A percentile compares a stretch with the other conserved stretches of the same genome.
phyloP scores from a whole-genome alignment of 495 filamentous ascomycete species.

The Talaromyces nanjingensis region DNA sequence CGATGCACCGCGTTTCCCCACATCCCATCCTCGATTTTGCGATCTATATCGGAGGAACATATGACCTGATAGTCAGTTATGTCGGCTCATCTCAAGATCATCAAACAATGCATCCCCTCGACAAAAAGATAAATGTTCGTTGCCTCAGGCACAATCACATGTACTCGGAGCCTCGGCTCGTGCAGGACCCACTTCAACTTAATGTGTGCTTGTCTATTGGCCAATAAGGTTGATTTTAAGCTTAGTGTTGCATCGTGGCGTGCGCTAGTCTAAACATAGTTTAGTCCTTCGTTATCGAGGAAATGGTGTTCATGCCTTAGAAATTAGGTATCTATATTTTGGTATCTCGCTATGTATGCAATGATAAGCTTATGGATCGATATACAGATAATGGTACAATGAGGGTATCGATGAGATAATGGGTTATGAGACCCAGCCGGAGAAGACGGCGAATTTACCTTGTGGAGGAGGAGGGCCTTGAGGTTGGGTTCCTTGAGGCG shows the following conservation, averaged over 20 bases:
- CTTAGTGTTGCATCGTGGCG: not conserved
- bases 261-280: not conserved
- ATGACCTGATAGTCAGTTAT: too few relatives aligned
- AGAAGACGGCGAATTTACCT: too few relatives aligned
- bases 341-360: not conserved
- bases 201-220: too few relatives aligned
- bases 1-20: not conserved
- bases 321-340: not conserved
- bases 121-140: not conserved
- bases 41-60: not conserved
- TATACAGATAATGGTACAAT: not conserved
- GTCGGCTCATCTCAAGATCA: too few relatives aligned
- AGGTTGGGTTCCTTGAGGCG: too few relatives aligned
- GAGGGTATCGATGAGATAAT: not conserved
- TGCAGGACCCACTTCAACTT: not conserved
- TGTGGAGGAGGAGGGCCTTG: too few relatives aligned
- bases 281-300: not conserved
- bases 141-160: conserved; percentile 2
- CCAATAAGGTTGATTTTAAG: not conserved
- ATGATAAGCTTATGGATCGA: not conserved
- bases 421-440: too few relatives aligned
- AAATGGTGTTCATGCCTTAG: not conserved
- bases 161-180: not conserved
- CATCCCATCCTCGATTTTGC: not conserved
- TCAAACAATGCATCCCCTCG: not conserved